Percentiles rank a stretch among this genome's conserved stretches.
phyloP scores from a whole-genome alignment of 306 rosid species.

The Rosa rugosa region DNA sequence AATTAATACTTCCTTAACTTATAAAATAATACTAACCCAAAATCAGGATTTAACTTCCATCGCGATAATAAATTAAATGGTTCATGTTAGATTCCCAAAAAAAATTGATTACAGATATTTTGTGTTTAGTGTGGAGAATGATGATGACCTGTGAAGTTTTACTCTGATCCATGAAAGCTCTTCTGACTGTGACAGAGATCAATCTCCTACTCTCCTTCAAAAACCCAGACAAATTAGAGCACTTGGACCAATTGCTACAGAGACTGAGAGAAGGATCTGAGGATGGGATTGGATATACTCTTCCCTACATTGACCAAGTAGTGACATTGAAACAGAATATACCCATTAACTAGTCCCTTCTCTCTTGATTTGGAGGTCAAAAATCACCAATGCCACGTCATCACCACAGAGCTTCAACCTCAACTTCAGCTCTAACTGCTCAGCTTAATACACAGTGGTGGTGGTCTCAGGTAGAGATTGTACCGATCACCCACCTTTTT shows the following conservation, averaged over 20 bases:
- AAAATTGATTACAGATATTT: background rate
- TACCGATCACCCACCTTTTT: background rate
- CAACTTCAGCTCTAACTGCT: slow-evolving; percentile 3
- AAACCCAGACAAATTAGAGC: slow-evolving; percentile 2
- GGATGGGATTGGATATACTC: background rate
- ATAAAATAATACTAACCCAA: background rate
- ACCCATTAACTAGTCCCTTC: background rate
- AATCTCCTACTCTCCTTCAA: background rate
- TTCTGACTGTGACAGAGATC: background rate
- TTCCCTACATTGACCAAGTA: background rate
- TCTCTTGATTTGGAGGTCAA: background rate
- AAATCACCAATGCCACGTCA: slow-evolving; percentile 4
- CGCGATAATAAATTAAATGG: background rate
- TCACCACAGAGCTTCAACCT: background rate
- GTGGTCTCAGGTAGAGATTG: background rate
- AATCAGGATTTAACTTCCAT: background rate
- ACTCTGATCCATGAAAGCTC: background rate
- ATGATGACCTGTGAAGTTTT: background rate
- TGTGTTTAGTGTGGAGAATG: background rate
- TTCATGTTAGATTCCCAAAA: background rate
- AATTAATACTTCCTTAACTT: background rate
- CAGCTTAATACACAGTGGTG: background rate
- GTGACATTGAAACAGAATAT: background rate
- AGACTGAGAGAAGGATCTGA: background rate
- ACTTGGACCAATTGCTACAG: background rate